These are phyloP conservation scores for Dacryopinax primogenitus DNA, from an alignment of 768 basidiomycete genomes.

Conservation along the genomic window DNA sequence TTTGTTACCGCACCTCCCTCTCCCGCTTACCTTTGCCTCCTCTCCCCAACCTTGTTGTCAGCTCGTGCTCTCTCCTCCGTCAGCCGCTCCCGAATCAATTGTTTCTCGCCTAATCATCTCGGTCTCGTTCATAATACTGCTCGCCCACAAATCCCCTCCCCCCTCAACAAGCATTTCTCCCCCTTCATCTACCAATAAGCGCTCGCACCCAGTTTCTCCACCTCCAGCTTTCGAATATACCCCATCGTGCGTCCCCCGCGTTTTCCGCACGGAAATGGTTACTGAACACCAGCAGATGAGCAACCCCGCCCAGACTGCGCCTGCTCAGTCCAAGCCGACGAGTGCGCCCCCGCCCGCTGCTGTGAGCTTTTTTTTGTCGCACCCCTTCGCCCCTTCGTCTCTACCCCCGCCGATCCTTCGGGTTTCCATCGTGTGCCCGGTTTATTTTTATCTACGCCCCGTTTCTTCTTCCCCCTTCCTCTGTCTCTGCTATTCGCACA, in stretches of 20 bases:
- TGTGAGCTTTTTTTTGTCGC: neutral
- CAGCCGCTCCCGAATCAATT: neutral
- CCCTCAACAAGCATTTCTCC: neutral
- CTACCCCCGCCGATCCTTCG: no score
- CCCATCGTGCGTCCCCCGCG: neutral
- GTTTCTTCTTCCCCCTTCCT: no score
- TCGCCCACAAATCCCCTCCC: neutral
- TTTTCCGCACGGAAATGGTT: neutral
- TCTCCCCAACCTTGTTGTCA: neutral
- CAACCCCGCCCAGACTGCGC: slow-evolving; percentile 2
- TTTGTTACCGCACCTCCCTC: slow-evolving; percentile 2
- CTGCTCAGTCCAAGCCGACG: neutral
- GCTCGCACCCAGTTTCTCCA: neutral
- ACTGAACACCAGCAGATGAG: neutral
- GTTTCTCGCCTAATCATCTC: neutral
- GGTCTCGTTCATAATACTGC: slow-evolving; percentile 2
- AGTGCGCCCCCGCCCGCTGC: neutral
- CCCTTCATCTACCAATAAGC: neutral
- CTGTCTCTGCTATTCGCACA: no score
- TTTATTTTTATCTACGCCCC: no score
- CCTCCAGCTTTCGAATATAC: neutral
- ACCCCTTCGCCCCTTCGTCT: neutral
- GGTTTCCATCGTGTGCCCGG: no score
- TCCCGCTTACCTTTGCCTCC: neutral
- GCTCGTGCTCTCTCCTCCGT: neutral